phyloP scores from a whole-genome alignment of 495 filamentous ascomycete species.

The Achaetomiella virescens region DNA sequence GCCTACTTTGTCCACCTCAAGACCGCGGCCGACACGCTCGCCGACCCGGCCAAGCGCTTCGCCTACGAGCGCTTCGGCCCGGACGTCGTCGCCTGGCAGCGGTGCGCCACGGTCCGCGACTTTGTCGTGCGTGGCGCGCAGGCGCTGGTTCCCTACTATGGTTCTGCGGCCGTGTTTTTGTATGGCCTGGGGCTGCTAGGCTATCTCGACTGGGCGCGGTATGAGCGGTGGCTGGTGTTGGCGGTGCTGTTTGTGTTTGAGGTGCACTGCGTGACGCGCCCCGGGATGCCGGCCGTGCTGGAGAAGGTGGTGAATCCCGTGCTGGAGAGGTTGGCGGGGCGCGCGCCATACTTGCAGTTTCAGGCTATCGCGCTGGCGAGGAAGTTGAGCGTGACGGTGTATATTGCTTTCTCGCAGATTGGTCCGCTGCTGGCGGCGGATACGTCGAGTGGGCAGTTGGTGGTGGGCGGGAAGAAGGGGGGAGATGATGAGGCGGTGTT shows the following conservation, averaged over 20 bases:
- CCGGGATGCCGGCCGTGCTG: conserved; percentile 50
- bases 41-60: conserved; percentile 72
- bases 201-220: conserved; percentile 78
- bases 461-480: conserved; percentile 22
- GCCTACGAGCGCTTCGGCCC: conserved; percentile 92
- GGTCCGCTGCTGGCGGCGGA: conserved; percentile 52
- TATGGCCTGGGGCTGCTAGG: conserved; percentile 66
- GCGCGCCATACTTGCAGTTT: conserved; percentile 72
- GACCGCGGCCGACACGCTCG: conserved; percentile 74
- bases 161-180: conserved; percentile 53
- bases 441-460: conserved; percentile 24
- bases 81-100: conserved; percentile 52
- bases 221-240: conserved; percentile 83
- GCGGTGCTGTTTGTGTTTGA: conserved; percentile 66
- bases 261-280: conserved; percentile 63
- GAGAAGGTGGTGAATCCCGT: conserved; percentile 58
- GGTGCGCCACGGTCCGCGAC: conserved; percentile 66
- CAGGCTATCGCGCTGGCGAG: conserved; percentile 74
- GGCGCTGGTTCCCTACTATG: conserved; percentile 58
- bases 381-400: conserved; percentile 69
- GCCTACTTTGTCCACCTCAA: conserved; percentile 75
- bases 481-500: conserved; percentile 33
- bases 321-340: conserved; percentile 37
- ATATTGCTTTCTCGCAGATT: conserved; percentile 86
- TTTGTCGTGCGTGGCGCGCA: conserved; percentile 60